These are phyloP conservation scores for Alnus glutinosa DNA, from an alignment of 306 rosid genomes.

Conservation along the genomic window DNA sequence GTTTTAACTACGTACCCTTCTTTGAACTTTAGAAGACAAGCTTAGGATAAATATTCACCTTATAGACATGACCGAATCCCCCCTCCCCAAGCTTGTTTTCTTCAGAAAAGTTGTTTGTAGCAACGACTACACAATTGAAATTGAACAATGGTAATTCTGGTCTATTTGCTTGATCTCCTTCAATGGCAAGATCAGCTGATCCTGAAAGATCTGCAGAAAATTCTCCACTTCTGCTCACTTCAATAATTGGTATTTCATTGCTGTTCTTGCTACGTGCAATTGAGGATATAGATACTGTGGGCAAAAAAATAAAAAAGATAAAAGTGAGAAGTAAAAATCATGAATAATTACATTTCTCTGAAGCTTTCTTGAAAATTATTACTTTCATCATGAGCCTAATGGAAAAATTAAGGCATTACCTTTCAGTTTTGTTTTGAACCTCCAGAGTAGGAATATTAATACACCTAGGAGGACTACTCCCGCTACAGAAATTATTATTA, in stretches of 20 bases:
- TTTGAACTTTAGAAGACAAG: neutral
- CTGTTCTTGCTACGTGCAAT: slow-evolving; percentile 40
- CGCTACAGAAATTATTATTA: slow-evolving; percentile 34
- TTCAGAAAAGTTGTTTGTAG: slow-evolving; percentile 71
- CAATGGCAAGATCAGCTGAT: slow-evolving; percentile 49
- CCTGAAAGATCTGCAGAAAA: slow-evolving; percentile 67
- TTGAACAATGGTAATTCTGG: slow-evolving; percentile 65
- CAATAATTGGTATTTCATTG: slow-evolving; percentile 30
- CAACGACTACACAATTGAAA: slow-evolving; percentile 56
- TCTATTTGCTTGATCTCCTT: slow-evolving; percentile 51
- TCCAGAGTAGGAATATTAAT: slow-evolving; percentile 42
- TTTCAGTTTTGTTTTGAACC: slow-evolving; percentile 50
- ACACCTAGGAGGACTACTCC: slow-evolving; percentile 50
- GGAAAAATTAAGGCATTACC: slow-evolving; percentile 40
- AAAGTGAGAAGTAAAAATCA: slow-evolving; percentile 11
- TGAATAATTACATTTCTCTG: slow-evolving; percentile 4
- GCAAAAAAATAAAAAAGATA: slow-evolving; percentile 29
- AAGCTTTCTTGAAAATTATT: slow-evolving; percentile 3
- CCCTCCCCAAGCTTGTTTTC: slow-evolving; percentile 89
- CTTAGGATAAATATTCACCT: slow-evolving; percentile 43
- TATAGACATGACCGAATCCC: slow-evolving; percentile 86
- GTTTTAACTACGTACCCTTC: slow-evolving; percentile 1
- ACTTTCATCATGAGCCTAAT: neutral
- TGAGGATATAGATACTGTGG: slow-evolving; percentile 33
- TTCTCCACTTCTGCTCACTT: slow-evolving; percentile 46